Percentiles rank a stretch among this genome's conserved stretches.
These are phyloP conservation scores for Ustilago lituana DNA, from an alignment of 1,284 basidiomycete genomes.

Conservation along the genomic window DNA sequence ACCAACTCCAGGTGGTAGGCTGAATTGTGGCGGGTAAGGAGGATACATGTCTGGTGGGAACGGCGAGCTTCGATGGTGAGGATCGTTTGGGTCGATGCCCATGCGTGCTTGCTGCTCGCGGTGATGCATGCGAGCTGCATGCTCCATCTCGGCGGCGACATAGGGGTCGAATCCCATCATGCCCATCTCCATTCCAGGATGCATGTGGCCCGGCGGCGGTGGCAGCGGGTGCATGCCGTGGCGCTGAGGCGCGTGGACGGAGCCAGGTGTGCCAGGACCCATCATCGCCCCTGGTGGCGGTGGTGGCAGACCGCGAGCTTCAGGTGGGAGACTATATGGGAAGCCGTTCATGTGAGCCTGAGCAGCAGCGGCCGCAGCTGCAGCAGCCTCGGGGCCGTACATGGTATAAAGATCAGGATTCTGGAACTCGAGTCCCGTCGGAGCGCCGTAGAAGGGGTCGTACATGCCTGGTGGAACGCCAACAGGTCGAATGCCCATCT, in stretches of 20 bases:
- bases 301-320: constrained; percentile 20
- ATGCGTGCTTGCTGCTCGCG: constrained; percentile 40
- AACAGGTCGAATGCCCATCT: constrained; percentile 60
- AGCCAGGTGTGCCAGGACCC: constrained; percentile 29
- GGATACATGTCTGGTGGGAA: constrained; percentile 45
- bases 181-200: constrained; percentile 38
- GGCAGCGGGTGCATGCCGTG: constrained; percentile 32
- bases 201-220: constrained; percentile 28
- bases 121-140: constrained; percentile 44
- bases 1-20: constrained; percentile 18
- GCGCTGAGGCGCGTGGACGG: constrained; percentile 27
- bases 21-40: constrained; percentile 36
- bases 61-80: constrained; percentile 38
- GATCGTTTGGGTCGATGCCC: constrained; percentile 36
- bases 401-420: constrained; percentile 42
- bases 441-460: constrained; percentile 40
- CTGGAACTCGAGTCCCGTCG: constrained; percentile 32
- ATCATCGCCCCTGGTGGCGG: constrained; percentile 44
- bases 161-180: constrained; percentile 46
- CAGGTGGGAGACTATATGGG: constrained; percentile 29
- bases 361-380: constrained; percentile 29
- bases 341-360: constrained; percentile 47
- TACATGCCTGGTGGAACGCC: constrained; percentile 40
- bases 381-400: constrained; percentile 46
- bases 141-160: constrained; percentile 47